These are phyloP conservation scores for Rosa persica DNA, from an alignment of 306 rosid species.

Conservation along the genomic window DNA sequence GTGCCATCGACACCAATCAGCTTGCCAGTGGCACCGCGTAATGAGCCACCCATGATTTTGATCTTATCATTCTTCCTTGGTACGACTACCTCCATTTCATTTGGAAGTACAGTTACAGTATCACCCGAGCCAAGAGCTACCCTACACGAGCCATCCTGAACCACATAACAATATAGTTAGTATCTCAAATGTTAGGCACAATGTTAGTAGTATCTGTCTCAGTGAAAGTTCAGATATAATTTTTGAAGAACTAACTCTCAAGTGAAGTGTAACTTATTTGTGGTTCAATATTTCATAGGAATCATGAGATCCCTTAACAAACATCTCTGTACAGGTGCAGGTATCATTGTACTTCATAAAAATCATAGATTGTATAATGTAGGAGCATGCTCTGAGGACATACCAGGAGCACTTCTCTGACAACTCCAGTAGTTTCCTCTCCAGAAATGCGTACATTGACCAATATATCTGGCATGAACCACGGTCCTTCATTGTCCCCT, in stretches of 20 bases:
- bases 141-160: conserved; percentile 85
- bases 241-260: not conserved
- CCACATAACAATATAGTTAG: conserved; percentile 6
- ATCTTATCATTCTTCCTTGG: conserved; percentile 83
- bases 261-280: not conserved
- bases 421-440: conserved; percentile 71
- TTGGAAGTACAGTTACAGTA: conserved; percentile 52
- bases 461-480: conserved; percentile 81
- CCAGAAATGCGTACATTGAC: conserved; percentile 79
- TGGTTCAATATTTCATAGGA: not conserved
- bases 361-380: not conserved
- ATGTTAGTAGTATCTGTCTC: not conserved
- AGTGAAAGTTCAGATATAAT: not conserved
- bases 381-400: conserved; percentile 16
- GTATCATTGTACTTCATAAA: conserved; percentile 1
- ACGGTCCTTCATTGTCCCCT: conserved; percentile 86
- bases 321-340: not conserved
- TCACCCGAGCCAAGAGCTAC: conserved; percentile 76
- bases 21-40: conserved; percentile 93
- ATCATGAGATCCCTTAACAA: not conserved
- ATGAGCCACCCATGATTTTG: conserved; percentile 82
- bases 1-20: conserved; percentile 97
- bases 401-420: conserved; percentile 92
- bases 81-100: conserved; percentile 75
- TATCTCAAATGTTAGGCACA: not conserved